Evolutionary conservation across 768 basidiomycete species (phyloP), one percentile per base, ranked within the genome.

Genomic region (Daedaleopsis nitida): DNA sequence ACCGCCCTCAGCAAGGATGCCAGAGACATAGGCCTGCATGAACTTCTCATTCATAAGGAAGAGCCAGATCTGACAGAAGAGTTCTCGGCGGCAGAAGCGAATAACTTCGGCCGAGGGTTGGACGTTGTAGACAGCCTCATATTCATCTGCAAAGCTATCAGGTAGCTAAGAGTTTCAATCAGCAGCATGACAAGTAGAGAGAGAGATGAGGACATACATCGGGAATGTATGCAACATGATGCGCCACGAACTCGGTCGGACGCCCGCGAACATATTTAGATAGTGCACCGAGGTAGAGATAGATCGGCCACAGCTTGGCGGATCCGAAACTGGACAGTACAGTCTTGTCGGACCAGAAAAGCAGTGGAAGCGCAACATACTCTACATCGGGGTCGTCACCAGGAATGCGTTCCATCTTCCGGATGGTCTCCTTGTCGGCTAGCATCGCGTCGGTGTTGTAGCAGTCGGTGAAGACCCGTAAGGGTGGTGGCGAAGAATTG

Each of bases 271-370:
- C 55, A 54, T 80, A 80, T 64, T 82, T 83, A 0, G 77, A 77
- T 3, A 73, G 65, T 51, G 77, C 77, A 0, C 76, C 78, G 24
- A 79, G 68, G 43, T 60, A 76, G 0, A 74, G 34, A 56, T 81
- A 82, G 0, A 78, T 38, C 8, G 78, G 80, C 81, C 78, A 82
- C 6, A 68, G 58, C 1, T 61, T 32, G 2, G 70, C 66, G 3
- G 55, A 56, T 2, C 73, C 70, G 45, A 74, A 74, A 7, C 55
- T 56, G 1, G 71, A 64, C 0, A 71, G 60, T n/a, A 66, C 65
- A 0, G 72, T 73, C 1, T 62, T 57, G 42, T 73, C 72, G 0
- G 70, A 73, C 60, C 60, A 68, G 17, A 67, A 55, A 58, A 67
- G 66, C 5, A 70, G 38, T 2, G 65, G 52, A 12, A 58, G 65